Conservation (phyloP, 768 basidiomycete species). For the Pleurotus sapidus region DNA sequence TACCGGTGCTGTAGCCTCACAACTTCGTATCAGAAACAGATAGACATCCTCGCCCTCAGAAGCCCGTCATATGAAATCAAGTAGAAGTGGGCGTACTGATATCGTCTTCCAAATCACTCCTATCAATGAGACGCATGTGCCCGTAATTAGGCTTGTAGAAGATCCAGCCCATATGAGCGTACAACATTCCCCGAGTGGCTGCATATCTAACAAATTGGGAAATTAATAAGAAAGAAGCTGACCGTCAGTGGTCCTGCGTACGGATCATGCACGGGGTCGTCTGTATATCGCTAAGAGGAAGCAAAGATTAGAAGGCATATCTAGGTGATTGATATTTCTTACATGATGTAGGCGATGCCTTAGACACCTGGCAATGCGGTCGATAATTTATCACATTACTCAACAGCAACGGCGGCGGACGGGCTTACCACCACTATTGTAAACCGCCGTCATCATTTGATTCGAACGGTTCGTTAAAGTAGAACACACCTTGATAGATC, state of each 20-base stretch:
- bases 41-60: no score
- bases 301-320: not conserved
- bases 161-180: conserved; percentile 85
- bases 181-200: conserved; percentile 70
- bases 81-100: conserved; percentile 44
- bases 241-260: conserved; percentile 25
- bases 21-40: conserved; percentile 32
- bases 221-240: not conserved
- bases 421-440: conserved; percentile 49
- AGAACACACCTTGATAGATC: conserved; percentile 64
- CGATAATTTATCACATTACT: no score
- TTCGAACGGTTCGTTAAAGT: no score
- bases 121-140: conserved; percentile 60
- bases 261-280: conserved; percentile 69
- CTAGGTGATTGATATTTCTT: not conserved
- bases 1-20: conserved; percentile 69
- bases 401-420: not conserved
- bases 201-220: conserved; percentile 50
- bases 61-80: no score
- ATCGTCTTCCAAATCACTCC: conserved; percentile 65
- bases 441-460: no score
- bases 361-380: conserved; percentile 46
- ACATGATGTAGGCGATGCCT: conserved; percentile 77
- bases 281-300: conserved; percentile 55
- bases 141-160: conserved; percentile 73